phyloP scores from a whole-genome alignment of 495 filamentous ascomycete genomes.

The Pyrenula aspistea region DNA sequence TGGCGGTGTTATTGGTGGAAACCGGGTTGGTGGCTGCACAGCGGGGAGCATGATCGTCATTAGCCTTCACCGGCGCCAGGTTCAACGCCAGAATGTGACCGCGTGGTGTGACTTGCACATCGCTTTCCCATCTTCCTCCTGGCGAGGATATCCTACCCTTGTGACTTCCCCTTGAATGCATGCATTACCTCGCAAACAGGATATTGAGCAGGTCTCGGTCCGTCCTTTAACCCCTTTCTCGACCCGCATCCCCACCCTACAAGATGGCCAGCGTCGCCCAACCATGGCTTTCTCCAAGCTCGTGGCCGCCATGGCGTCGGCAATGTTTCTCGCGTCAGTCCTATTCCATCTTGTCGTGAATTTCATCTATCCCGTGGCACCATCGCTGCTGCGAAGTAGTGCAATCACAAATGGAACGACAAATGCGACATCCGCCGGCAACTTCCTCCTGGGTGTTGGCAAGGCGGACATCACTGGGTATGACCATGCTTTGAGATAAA shows the following conservation, averaged over 20 bases:
- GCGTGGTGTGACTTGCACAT: neutral
- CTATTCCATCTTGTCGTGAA: neutral
- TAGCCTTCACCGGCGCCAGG: neutral
- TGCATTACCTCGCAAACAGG: neutral
- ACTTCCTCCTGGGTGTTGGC: constrained; percentile 80
- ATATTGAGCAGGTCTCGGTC: neutral
- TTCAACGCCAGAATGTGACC: neutral
- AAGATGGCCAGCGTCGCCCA: constrained; percentile 15
- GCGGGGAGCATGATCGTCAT: neutral
- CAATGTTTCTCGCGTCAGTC: constrained; percentile 3
- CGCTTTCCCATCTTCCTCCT: neutral
- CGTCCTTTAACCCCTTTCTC: neutral
- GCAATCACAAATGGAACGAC: neutral
- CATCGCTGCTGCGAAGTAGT: neutral
- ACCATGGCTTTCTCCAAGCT: constrained; percentile 15
- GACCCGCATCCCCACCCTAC: neutral
- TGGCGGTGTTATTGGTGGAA: neutral
- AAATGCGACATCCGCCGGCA: constrained; percentile 11
- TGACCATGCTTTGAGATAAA: constrained; percentile 2
- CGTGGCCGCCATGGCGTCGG: constrained; percentile 1
- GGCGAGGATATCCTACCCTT: neutral
- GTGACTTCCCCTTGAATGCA: neutral
- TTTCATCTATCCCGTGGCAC: neutral
- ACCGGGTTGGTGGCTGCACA: neutral
- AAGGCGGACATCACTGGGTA: constrained; percentile 94